Evolutionary conservation across 164 flowering plant genomes (phyloP).

Genomic region (Brasenia schreberi): DNA sequence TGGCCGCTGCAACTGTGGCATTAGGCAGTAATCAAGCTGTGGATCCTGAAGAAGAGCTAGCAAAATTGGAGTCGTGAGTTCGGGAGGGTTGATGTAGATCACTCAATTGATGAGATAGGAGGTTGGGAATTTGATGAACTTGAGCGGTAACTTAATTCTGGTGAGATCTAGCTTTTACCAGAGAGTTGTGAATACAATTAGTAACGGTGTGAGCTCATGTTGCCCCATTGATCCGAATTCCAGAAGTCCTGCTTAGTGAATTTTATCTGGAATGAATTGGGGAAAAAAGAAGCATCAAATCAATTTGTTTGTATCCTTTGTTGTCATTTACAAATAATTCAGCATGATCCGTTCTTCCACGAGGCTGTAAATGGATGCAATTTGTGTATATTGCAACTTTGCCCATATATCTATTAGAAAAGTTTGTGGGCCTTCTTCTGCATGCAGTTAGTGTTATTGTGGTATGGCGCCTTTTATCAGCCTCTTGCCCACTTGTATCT

Average conservation of each 20-base stretch:
- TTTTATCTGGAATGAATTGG: background rate
- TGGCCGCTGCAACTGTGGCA: background rate
- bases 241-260: background rate
- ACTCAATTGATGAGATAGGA: slow-evolving; percentile 67
- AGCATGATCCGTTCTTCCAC: background rate
- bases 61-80: slow-evolving; percentile 88
- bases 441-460: too few species aligned
- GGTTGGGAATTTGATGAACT: slow-evolving; percentile 98
- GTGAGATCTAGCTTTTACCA: slow-evolving; percentile 9
- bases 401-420: background rate
- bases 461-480: too few species aligned
- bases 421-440: too few species aligned
- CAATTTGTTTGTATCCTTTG: background rate
- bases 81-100: slow-evolving; percentile 53
- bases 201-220: background rate
- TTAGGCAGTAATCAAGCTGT: slow-evolving; percentile 16
- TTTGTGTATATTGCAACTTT: background rate
- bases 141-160: slow-evolving; percentile 56
- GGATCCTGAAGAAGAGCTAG: slow-evolving; percentile 73
- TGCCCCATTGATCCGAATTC: background rate
- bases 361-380: background rate
- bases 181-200: background rate
- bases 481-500: too few species aligned
- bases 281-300: background rate
- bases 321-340: background rate